Percentiles rank a stretch among this genome's conserved stretches.
phyloP scores from a whole-genome alignment of 768 basidiomycete species.

The Tricholoma hemisulphureum region DNA sequence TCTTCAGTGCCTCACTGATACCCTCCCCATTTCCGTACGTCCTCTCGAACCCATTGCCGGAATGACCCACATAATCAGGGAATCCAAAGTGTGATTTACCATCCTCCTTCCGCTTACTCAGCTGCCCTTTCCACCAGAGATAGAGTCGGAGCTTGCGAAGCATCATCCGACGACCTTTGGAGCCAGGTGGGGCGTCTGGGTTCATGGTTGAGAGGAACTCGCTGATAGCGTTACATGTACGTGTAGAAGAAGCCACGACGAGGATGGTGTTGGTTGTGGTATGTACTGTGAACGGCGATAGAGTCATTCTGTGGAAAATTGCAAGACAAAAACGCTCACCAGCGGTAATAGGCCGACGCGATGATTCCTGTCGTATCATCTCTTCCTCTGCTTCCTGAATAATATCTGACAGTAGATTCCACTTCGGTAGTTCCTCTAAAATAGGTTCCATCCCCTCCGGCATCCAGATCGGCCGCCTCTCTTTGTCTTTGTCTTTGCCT shows the following conservation, averaged over 20 bases:
- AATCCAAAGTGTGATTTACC: conserved; percentile 27
- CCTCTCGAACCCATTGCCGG: conserved; percentile 23
- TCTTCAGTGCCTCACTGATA: conserved; percentile 72
- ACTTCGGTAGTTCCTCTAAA: conserved; percentile 93
- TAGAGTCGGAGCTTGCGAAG: conserved; percentile 67
- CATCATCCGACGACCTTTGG: conserved; percentile 77
- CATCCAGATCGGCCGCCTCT: conserved; percentile 54
- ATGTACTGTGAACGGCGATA: conserved; percentile 22
- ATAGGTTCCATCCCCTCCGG: conserved; percentile 80
- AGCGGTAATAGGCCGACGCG: conserved; percentile 23
- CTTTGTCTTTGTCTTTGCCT: conserved; percentile 16
- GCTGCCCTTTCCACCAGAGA: conserved; percentile 77
- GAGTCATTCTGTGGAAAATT: neutral
- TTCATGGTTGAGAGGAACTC: conserved; percentile 78
- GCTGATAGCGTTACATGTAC: conserved; percentile 69
- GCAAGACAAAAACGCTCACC: conserved; percentile 14
- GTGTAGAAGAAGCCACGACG: conserved; percentile 83
- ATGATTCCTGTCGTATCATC: conserved; percentile 59
- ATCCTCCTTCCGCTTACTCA: conserved; percentile 37
- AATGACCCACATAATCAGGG: conserved; percentile 19
- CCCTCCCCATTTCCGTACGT: conserved; percentile 32
- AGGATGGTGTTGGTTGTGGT: conserved; percentile 75
- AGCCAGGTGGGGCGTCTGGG: conserved; percentile 51
- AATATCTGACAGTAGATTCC: conserved; percentile 81
- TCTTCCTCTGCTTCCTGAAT: conserved; percentile 90